A percentile compares a stretch with the other conserved stretches of the same genome.
These are phyloP conservation scores for Suillus spraguei DNA, from an alignment of 768 basidiomycete genomes.

Conservation along the genomic window DNA sequence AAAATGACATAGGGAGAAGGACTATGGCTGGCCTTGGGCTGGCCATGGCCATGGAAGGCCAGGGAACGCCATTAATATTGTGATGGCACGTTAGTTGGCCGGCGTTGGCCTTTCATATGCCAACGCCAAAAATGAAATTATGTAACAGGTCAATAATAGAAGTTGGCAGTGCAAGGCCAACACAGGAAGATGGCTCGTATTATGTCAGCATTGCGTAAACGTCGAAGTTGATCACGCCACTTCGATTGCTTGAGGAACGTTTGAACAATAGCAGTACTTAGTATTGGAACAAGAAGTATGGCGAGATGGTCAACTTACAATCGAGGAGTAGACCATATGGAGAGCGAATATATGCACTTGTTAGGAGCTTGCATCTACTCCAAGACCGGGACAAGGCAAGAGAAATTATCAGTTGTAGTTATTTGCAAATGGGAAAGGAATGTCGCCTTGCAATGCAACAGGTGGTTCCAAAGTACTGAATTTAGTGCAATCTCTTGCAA, in stretches of 20 bases:
- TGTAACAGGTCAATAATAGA: no score
- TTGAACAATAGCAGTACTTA: background rate
- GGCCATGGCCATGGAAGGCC: background rate
- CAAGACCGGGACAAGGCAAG: background rate
- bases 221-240: no score
- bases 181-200: background rate
- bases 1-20: background rate
- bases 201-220: no score
- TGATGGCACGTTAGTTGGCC: constrained; percentile 1
- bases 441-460: background rate
- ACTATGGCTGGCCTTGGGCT: background rate
- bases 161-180: background rate
- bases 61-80: background rate
- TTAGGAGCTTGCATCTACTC: background rate
- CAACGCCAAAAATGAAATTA: background rate
- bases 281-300: background rate
- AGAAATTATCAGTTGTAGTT: background rate
- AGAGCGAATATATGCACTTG: background rate
- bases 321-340: background rate
- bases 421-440: background rate
- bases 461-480: background rate
- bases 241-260: no score
- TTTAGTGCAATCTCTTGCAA: background rate
- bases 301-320: background rate
- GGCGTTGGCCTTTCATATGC: constrained; percentile 4